Conservation (phyloP, 2,329 filamentous ascomycete species). For the Fusarium clavum region DNA sequence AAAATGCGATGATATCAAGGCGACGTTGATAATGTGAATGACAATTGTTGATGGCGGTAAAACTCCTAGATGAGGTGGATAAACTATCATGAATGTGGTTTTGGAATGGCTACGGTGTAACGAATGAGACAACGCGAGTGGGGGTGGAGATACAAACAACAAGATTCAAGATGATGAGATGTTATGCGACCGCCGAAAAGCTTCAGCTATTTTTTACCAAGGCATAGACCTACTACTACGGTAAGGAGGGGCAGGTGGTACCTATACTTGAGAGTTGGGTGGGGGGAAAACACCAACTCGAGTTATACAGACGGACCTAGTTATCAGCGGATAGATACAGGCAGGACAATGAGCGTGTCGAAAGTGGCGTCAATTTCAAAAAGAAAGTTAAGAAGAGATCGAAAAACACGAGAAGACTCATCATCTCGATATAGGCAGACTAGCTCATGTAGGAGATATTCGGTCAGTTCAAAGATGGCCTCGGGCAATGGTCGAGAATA, state of each 20-base stretch:
- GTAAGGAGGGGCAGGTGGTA: slow-evolving; percentile 23
- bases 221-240: slow-evolving; percentile 1
- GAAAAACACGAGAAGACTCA: background rate
- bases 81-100: slow-evolving; percentile 17
- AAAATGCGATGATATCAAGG: slow-evolving; percentile 34
- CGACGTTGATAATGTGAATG: slow-evolving; percentile 13
- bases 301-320: slow-evolving; percentile 2
- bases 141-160: slow-evolving; percentile 43
- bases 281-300: slow-evolving; percentile 29
- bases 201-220: slow-evolving; percentile 38
- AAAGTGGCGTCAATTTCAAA: background rate
- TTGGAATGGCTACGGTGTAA: slow-evolving; percentile 13
- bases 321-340: slow-evolving; percentile 10
- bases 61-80: slow-evolving; percentile 17
- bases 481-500: slow-evolving; percentile 41
- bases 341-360: background rate
- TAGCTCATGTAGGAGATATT: slow-evolving; percentile 6
- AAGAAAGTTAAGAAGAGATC: slow-evolving; percentile 5
- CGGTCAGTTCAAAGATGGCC: slow-evolving; percentile 29
- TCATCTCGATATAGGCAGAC: slow-evolving; percentile 5
- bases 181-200: slow-evolving; percentile 26
- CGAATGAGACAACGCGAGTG: slow-evolving; percentile 34
- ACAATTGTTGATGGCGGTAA: slow-evolving; percentile 14
- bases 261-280: slow-evolving; percentile 28
- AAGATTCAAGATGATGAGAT: slow-evolving; percentile 26